These are phyloP conservation scores for Bolboschoenus planiculmis DNA, from an alignment of 176 grass and related monocot species.

Conservation along the genomic window DNA sequence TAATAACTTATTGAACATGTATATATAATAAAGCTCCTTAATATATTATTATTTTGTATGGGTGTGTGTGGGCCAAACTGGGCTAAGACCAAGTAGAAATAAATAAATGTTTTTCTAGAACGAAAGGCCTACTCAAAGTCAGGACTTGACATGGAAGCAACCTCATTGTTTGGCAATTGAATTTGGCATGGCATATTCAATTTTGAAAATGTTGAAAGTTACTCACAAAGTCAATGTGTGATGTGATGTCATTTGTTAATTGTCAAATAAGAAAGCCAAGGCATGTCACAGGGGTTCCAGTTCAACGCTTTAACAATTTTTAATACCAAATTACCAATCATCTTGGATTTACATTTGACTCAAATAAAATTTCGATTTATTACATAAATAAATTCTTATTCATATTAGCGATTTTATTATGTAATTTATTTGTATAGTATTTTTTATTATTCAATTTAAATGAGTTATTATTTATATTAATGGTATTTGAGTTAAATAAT, in stretches of 20 bases:
- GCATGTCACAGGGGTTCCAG: background rate
- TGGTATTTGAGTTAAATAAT: too few species aligned
- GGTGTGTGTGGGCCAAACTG: background rate
- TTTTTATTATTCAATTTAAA: too few species aligned
- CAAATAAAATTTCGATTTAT: too few species aligned
- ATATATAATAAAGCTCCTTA: too few species aligned
- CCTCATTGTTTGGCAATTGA: background rate
- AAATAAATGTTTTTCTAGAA: background rate
- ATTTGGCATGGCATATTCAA: background rate
- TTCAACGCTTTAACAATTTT: background rate
- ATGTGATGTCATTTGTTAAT: conserved; percentile 2
- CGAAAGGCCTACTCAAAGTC: background rate
- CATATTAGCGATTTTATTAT: too few species aligned
- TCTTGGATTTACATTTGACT: background rate
- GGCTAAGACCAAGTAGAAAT: background rate
- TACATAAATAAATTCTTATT: too few species aligned
- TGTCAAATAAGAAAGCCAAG: background rate
- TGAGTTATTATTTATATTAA: too few species aligned
- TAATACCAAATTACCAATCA: background rate
- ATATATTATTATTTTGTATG: background rate
- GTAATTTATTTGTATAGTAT: too few species aligned
- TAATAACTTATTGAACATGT: too few species aligned
- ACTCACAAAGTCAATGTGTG: background rate
- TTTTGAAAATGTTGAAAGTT: background rate
- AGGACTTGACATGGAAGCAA: background rate